Conservation (phyloP, 192 early-diverging fungal species). For the Entophlyctis luteolus region DNA sequence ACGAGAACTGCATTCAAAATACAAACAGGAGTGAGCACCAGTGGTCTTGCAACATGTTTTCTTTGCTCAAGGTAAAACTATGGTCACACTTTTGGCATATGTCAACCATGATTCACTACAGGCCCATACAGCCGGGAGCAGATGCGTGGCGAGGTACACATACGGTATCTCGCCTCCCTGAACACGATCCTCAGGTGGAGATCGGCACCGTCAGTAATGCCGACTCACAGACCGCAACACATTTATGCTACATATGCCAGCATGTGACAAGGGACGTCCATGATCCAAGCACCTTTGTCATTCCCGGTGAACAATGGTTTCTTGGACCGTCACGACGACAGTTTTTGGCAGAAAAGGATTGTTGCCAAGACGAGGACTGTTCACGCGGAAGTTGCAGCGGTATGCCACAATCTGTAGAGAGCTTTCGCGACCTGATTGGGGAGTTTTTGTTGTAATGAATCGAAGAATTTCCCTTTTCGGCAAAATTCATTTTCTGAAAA, state of each 20-base stretch:
- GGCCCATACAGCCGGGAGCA: neutral
- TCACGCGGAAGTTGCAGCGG: neutral
- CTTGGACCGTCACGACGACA: neutral
- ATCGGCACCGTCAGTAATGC: neutral
- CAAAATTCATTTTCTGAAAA: neutral
- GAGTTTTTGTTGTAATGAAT: constrained; percentile 28
- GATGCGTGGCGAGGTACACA: neutral
- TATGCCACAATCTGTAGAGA: neutral
- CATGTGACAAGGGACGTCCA: constrained; percentile 30
- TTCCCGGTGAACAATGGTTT: constrained; percentile 13
- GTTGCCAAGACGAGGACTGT: constrained; percentile 1
- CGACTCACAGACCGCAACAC: neutral
- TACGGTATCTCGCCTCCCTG: neutral
- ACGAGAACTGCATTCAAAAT: constrained; percentile 76
- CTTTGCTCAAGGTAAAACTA: constrained; percentile 62
- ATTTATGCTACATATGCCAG: constrained; percentile 36
- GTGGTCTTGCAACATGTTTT: constrained; percentile 49
- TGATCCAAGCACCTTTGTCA: neutral
- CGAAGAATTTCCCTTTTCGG: neutral
- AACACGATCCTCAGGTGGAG: neutral
- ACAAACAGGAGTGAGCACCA: constrained; percentile 48
- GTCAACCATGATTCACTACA: neutral
- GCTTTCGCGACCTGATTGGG: constrained; percentile 17
- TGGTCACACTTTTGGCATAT: neutral
- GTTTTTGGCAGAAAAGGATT: neutral